Evolutionary conservation across 306 rosid species (phyloP), one percentile per base, ranked within the genome.

Genomic region (Lathyrus sativus): DNA sequence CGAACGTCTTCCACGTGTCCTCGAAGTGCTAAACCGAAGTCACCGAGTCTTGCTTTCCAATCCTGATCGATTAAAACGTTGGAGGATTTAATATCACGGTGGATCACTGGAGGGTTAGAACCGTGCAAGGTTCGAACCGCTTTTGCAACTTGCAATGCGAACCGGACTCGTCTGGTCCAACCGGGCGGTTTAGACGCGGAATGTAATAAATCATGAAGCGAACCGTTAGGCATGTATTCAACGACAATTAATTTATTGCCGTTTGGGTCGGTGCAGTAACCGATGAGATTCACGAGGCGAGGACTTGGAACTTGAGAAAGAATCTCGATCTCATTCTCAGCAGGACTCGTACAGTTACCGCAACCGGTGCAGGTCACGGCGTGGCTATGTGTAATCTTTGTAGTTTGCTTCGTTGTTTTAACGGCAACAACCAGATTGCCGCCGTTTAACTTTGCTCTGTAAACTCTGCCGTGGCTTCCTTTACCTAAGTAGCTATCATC

Each of bases 1-100:
- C 88, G 91, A 6, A 92, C 92, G 70, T 92, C 98, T 69, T 90
- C 96, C 85, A 92, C 88, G 86, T 88, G 86, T 69, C 96, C 96
- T 28, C 95, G 82, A 0, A 92, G 54, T 0, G 98, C 96, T 14
- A 92, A 56, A 0, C 98, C 98, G 15, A 92, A 88, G 68, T 92
- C 98, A 0, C 96, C 91, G 66, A 92, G 87, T 72, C 98, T 66
- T 0, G 98, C 98, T 51, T 73, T 76, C 70, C 85, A 29, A 0
- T 78, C 49, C 6, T 26, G 61, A 60, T 92, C 98, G 67, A 92
- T 85, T 7, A 92, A 72, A 4, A 92, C 83, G 56, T 92, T 92
- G 19, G 98, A 86, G 2, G 96, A 88, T 39, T 92, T 92, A 0
- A 92, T 88, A 38, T 92, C 98, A 1, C 98, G 72, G 62, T 89